Evolutionary conservation across 352 stramenopile genomes (phyloP), one percentile per base, ranked within the genome.

Genomic region (Phytophthora sansomeana): DNA sequence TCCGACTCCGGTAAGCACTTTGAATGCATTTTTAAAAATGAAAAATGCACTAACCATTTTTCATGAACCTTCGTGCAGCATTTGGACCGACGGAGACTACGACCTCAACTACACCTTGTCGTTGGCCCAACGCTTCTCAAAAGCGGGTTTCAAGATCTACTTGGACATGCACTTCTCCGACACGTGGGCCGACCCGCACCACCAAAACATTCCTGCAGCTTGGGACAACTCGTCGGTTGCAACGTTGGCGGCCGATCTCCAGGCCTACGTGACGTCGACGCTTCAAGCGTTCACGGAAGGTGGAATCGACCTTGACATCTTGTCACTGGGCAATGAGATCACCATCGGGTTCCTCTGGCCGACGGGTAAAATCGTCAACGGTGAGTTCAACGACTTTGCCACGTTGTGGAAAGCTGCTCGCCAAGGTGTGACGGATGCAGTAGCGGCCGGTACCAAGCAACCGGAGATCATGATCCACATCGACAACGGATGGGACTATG

Each of bases 151-250:
- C 56, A 69, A 69, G 26, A 80, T 80, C 36, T 80, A 75, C 50
- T 51, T 76, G 10, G 62, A 76, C 44, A 76, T 79, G 72, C 69
- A 77, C 41, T 79, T 76, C 51, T 79, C 67, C 8, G 72, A 80
- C 48, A 80, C 67, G 3, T 80, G 72, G 72, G 67, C 72, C 0
- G 68, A 80, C 29, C 63, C 68, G 5, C 57, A 58, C 6, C 43
- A 73, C 9, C 72, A 80, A 56, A 50, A 35, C 14, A 67, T 62
- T 9, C 68, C 72, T 21, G 56, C 59, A 4, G 52, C 55, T 3
- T 80, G 68, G 63, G 62, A 74, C 28, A 59, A 47, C 33, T 55
- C 67, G 32, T 72, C 68, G 17, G 51, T 77, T 6, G 52, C 39
- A 6, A 68, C 58, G 6, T 33, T 80, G 19, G 59, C 72, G 3